Evolutionary conservation across 2,329 filamentous ascomycete genomes (phyloP), one percentile per base, ranked within the genome.

Genomic region (Penicillium sp.): DNA sequence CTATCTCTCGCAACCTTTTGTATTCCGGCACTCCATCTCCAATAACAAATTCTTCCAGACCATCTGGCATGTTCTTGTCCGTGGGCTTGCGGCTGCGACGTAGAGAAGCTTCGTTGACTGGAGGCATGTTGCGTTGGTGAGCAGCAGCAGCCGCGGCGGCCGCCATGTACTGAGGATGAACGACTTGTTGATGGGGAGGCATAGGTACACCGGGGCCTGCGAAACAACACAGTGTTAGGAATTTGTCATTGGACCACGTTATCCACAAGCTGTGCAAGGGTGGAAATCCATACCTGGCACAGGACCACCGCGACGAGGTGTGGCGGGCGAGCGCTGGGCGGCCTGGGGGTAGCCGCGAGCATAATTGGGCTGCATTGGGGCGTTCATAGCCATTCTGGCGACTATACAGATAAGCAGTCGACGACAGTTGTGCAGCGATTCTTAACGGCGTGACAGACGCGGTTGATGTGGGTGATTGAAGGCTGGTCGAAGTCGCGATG

Each of bases 31-130:
- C 91, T 40, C 88, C 87, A 71, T 96, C 89, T 61, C 89, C 91
- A 62, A 96, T 85, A 60, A 91, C 84, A 61, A 88, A 83, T 48
- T 91, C 86, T 65, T 95, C 92, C 46, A 96, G 82, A 56, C 90
- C 91, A 62, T 97, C 92, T 40, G 94, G 92, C 24, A 99, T 85
- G 66, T 91, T 94, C 80, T 91, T 96, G 74, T 99, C 94, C 58
- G 91, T 97, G 1, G 94, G 94, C 74, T 93, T 95, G 69, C 87
- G 86, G 68, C 90, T 91, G 64, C 90, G 86, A 60, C 91, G 85
- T 72, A 92, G 91, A 47, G 88, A 86, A 61, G 69, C 67, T 46
- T 75, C 73, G 30, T 70, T 72, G 24, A 70, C 69, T 46, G 71
- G 70, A 35, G 68, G 60, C 60, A 71, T 70, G 55, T 66, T 64